Conservation (phyloP, 192 early-diverging fungal genomes). For the Backusella macrospora region DNA sequence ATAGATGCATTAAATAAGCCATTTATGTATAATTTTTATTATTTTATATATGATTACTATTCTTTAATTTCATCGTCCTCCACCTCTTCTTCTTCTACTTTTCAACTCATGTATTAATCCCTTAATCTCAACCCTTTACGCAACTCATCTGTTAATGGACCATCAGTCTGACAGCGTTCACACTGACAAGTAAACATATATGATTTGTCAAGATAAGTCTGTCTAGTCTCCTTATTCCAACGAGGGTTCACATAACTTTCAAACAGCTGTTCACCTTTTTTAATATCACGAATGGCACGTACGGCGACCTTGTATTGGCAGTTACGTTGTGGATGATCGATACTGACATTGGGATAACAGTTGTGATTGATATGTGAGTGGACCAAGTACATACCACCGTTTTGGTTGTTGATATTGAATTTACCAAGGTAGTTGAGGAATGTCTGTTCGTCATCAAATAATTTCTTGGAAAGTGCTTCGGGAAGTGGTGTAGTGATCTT, state of each 20-base stretch:
- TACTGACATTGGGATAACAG: slow-evolving; percentile 55
- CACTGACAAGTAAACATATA: slow-evolving; percentile 66
- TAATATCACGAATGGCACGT: slow-evolving; percentile 55
- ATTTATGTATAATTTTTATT: no score
- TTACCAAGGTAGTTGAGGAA: slow-evolving; percentile 60
- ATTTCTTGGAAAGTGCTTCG: slow-evolving; percentile 40
- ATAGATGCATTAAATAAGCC: no score
- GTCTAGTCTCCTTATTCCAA: slow-evolving; percentile 54
- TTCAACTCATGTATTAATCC: slow-evolving; percentile 16
- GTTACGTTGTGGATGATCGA: slow-evolving; percentile 52
- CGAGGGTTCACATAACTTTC: slow-evolving; percentile 64
- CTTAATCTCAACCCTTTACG: slow-evolving; percentile 43
- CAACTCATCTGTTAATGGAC: slow-evolving; percentile 48
- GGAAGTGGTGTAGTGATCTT: slow-evolving; percentile 56
- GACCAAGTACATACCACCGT: slow-evolving; percentile 61
- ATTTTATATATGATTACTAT: no score
- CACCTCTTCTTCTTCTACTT: background rate
- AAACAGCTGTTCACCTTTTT: slow-evolving; percentile 60
- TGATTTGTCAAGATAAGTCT: slow-evolving; percentile 53
- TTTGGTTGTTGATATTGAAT: slow-evolving; percentile 67
- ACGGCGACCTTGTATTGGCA: slow-evolving; percentile 56
- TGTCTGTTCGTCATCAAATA: slow-evolving; percentile 55
- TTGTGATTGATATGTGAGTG: slow-evolving; percentile 64
- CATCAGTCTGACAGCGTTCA: slow-evolving; percentile 56
- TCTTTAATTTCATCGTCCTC: no score